Base-by-base conservation (phyloP, 306 rosid species). In the Gastrolobium bilobum region DNA sequence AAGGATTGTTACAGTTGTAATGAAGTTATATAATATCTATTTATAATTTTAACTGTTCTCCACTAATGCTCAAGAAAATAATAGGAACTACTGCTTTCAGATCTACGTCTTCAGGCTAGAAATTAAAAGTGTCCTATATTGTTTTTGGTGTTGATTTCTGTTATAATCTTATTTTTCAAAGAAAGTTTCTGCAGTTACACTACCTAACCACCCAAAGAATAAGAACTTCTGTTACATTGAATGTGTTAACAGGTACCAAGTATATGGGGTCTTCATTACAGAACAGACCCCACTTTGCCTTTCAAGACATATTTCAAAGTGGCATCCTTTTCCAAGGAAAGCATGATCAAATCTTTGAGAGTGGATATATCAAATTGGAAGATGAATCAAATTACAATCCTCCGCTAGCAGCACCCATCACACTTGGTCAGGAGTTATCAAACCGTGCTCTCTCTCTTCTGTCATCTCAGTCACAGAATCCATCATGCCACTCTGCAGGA, bases 361-460 rank as follows among this genome's bases (percentile, higher is more conserved):
- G 69, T 72, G 88, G 78, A 74, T 76, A 62, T 51, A 39, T 87
- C 82, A 89, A 89, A 81, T 75, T 85, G 11, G 95, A 87, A 84
- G 88, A 76, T 34, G 84, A 87, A n/a, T 79, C 87, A 7, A 40
- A 75, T 34, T 87, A 76, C 64, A 51, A 81, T 38, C 68, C 85
- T 84, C 93, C 79, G 66, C 78, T 69, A 13, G 79, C 81, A 70
- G 66, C 73, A 51, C 72, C 89, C 6, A 7, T 58, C 54, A 72
- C 75, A 50, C 84, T 46, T 35, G 60, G 63, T 70, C 92, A 87
- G 67, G 89, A 86, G 68, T 54, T 65, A 73, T 79, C 88, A n/a
- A 82, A 82, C 57, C 54, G 88, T 89, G 97, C 91, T 92, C 93
- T 89, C 96, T 92, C 97, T 92, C 97, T 92, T 90, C 96, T 92